Base-by-base conservation (phyloP, 306 rosid species). In the Pyrus bretschneideri region DNA sequence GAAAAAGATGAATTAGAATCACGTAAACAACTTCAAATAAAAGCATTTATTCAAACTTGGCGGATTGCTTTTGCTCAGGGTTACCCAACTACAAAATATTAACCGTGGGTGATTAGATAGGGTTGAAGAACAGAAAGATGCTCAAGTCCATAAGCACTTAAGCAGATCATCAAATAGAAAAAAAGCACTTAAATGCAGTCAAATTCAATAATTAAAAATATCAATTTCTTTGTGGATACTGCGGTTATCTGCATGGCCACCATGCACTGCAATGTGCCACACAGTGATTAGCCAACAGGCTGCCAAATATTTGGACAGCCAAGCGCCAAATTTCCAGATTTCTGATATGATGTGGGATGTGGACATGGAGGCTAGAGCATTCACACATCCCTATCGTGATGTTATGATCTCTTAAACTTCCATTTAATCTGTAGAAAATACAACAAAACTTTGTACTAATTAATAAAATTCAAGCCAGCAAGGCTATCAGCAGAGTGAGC, bases 281-380 rank as follows among this genome's bases (percentile, higher is more conserved):
- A 45, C 30, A 40, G 60, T 44, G 19, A 74, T 44, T 44, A 18
- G 70, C 68, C 68, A 74, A 66, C 42, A 27, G 35, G 69, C 44
- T 64, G 69, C 63, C 25, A 72, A 72, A 72, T 72, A 58, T 63
- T 23, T 31, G 21, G 83, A 85, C 88, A 85, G 86, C 88, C 81
- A 86, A 49, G 45, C 21, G 76, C 85, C 86, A 88, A 88, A 83
- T 71, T 27, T 35, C 30, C 44, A 76, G 75, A 85, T 64, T 85
- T 73, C 68, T 33, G 21, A 78, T 45, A 27, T 55, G 78, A 64
- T 18, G 27, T 27, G 27, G 17, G 73, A 79, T 35, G 76, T 72
- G 62, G 83, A 63, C 64, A 25, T 68, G 76, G 70, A 21, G 66
- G 81, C 79, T 6, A 19, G 59, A 51, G 77, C 79, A 74, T 81